Evolutionary conservation across 352 stramenopile species (phyloP).

Genomic region (Phytopythium aichiense): DNA sequence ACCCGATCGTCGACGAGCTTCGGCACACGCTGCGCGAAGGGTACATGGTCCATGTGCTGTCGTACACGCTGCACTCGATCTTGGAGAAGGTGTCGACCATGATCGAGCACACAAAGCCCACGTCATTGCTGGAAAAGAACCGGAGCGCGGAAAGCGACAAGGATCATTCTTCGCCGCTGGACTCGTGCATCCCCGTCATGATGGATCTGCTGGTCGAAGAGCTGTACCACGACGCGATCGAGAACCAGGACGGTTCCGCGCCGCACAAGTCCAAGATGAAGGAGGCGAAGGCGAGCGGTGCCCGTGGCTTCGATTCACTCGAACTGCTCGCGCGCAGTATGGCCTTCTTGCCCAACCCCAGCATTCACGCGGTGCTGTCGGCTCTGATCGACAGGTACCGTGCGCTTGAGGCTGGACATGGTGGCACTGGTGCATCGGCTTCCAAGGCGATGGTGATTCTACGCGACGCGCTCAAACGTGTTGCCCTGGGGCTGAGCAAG

Average conservation of each 20-base stretch:
- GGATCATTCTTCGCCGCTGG: conserved; percentile 58
- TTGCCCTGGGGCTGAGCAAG: conserved; percentile 76
- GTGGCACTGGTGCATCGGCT: conserved; percentile 21
- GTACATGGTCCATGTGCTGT: conserved; percentile 85
- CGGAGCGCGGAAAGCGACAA: conserved; percentile 19
- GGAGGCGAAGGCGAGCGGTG: conserved; percentile 68
- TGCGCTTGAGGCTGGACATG: conserved; percentile 36
- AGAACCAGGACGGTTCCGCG: conserved; percentile 50
- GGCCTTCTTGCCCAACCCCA: conserved; percentile 82
- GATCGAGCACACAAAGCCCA: conserved; percentile 35
- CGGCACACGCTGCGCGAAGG: conserved; percentile 77
- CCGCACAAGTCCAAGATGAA: conserved; percentile 86
- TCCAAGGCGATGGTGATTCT: conserved; percentile 52
- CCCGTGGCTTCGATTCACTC: conserved; percentile 66
- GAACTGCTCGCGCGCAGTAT: conserved; percentile 79
- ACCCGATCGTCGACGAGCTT: conserved; percentile 82
- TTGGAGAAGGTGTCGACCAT: conserved; percentile 75
- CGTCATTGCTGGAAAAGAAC: conserved; percentile 13
- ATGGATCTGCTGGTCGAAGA: conserved; percentile 81
- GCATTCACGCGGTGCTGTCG: conserved; percentile 72
- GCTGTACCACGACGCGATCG: conserved; percentile 67
- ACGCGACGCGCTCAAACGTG: conserved; percentile 73
- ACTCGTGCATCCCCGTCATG: conserved; percentile 74
- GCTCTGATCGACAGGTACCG: conserved; percentile 77
- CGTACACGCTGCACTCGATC: conserved; percentile 84